A percentile compares a stretch with the other conserved stretches of the same genome.
Evolutionary conservation across 352 stramenopile species (phyloP).

Genomic region (Phytophthora ohioensis): DNA sequence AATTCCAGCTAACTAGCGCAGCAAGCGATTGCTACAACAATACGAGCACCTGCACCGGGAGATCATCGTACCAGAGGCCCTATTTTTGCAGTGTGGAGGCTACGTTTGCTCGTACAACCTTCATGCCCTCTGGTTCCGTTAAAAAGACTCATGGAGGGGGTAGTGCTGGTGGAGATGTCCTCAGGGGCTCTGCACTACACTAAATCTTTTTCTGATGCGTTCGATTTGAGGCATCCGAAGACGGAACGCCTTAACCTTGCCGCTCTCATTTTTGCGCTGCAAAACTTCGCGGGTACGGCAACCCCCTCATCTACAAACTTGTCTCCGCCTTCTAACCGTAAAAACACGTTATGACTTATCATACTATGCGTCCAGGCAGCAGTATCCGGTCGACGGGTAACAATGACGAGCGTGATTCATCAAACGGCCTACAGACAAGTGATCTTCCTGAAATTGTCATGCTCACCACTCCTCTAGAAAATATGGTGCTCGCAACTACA

Average conservation of each 20-base stretch:
- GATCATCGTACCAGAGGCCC: background rate
- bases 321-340: background rate
- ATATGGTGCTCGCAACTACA: slow-evolving; percentile 54
- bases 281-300: slow-evolving; percentile 58
- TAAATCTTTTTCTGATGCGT: slow-evolving; percentile 56
- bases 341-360: background rate
- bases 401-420: background rate
- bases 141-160: slow-evolving; percentile 55
- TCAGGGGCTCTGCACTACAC: slow-evolving; percentile 61
- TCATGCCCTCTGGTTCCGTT: too few relatives aligned
- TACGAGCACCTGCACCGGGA: background rate
- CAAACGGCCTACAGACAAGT: background rate
- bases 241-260: slow-evolving; percentile 70
- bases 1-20: background rate
- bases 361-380: slow-evolving; percentile 23
- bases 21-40: slow-evolving; percentile 3
- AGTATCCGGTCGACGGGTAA: slow-evolving; percentile 26
- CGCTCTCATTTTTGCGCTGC: slow-evolving; percentile 69
- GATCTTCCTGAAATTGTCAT: slow-evolving; percentile 40
- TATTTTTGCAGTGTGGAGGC: slow-evolving; percentile 21
- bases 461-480: slow-evolving; percentile 54
- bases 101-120: too few relatives aligned
- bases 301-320: background rate
- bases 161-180: slow-evolving; percentile 59
- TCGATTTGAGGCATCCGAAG: slow-evolving; percentile 57